phyloP scores from a whole-genome alignment of 768 basidiomycete species.

The Dictyophora rubrovolvata region DNA sequence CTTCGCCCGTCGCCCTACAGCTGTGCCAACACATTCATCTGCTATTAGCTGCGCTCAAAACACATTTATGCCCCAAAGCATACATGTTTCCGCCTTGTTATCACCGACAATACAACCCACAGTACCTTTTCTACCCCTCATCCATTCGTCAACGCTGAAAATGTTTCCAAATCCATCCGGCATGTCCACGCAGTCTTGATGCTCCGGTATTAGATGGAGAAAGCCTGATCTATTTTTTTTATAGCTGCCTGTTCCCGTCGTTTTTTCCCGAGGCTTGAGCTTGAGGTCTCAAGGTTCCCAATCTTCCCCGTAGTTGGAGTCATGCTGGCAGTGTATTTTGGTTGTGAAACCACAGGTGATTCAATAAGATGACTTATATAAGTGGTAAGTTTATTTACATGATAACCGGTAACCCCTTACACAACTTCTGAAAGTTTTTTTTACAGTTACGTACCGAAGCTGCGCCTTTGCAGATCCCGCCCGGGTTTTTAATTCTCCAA shows the following conservation, averaged over 20 bases:
- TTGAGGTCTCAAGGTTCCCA: background rate
- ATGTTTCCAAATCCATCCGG: background rate
- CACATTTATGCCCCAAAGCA: too few species aligned
- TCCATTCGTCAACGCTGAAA: background rate
- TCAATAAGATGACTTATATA: background rate
- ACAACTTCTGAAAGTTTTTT: background rate
- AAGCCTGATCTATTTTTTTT: background rate
- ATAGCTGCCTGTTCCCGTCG: background rate
- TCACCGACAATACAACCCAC: background rate
- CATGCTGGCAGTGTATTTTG: background rate
- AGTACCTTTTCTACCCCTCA: background rate
- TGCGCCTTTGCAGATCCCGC: too few species aligned
- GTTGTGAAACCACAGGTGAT: background rate
- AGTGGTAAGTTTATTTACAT: background rate
- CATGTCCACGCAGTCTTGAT: background rate
- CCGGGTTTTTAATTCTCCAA: too few species aligned
- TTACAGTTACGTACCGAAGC: background rate
- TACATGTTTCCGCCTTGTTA: too few species aligned
- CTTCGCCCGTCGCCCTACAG: too few species aligned
- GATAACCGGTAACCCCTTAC: background rate
- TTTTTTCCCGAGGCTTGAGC: background rate
- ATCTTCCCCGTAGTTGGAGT: background rate
- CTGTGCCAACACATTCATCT: too few species aligned
- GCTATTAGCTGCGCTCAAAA: too few species aligned
- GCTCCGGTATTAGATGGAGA: background rate